These are phyloP conservation scores for Salmacisia buchloeana DNA, from an alignment of 1,284 basidiomycete species.

Conservation along the genomic window DNA sequence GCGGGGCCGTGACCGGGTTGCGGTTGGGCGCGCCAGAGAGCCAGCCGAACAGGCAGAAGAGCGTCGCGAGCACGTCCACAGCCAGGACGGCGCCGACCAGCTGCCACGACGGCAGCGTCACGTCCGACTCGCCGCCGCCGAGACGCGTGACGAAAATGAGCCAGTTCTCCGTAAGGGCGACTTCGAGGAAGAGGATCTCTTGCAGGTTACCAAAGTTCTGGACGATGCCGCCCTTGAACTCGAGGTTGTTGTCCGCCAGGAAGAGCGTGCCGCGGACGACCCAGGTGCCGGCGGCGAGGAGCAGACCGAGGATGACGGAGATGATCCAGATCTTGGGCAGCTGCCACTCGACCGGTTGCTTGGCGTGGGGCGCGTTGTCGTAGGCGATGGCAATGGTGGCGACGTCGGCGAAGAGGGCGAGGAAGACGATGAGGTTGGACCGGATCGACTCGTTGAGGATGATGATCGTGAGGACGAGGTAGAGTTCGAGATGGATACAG, in stretches of 20 bases:
- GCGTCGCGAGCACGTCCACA: slow-evolving; percentile 57
- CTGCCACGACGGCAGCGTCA: slow-evolving; percentile 56
- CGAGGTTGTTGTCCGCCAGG: slow-evolving; percentile 33
- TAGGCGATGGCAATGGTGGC: slow-evolving; percentile 58
- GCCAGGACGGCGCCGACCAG: slow-evolving; percentile 56
- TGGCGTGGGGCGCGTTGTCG: slow-evolving; percentile 56
- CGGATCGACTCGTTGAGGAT: slow-evolving; percentile 59
- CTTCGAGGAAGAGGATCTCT: slow-evolving; percentile 59
- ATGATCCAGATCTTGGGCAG: slow-evolving; percentile 60
- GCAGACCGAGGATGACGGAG: slow-evolving; percentile 53
- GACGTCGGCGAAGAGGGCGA: slow-evolving; percentile 59
- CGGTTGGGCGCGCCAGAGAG: slow-evolving; percentile 54
- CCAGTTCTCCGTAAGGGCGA: slow-evolving; percentile 60
- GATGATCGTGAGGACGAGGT: slow-evolving; percentile 56
- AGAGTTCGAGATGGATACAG: slow-evolving; percentile 60
- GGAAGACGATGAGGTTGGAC: slow-evolving; percentile 59
- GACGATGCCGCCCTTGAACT: slow-evolving; percentile 54
- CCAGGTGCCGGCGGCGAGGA: slow-evolving; percentile 58
- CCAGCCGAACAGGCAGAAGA: slow-evolving; percentile 59
- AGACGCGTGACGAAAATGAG: slow-evolving; percentile 57
- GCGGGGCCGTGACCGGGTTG: slow-evolving; percentile 49
- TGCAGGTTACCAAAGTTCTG: slow-evolving; percentile 58
- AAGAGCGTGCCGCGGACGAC: slow-evolving; percentile 58
- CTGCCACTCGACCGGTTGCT: slow-evolving; percentile 59
- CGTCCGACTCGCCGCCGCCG: slow-evolving; percentile 46